Percentiles rank a stretch among this genome's conserved stretches.
Conservation (phyloP, 768 basidiomycete genomes). For the Termitomyces sp. region DNA sequence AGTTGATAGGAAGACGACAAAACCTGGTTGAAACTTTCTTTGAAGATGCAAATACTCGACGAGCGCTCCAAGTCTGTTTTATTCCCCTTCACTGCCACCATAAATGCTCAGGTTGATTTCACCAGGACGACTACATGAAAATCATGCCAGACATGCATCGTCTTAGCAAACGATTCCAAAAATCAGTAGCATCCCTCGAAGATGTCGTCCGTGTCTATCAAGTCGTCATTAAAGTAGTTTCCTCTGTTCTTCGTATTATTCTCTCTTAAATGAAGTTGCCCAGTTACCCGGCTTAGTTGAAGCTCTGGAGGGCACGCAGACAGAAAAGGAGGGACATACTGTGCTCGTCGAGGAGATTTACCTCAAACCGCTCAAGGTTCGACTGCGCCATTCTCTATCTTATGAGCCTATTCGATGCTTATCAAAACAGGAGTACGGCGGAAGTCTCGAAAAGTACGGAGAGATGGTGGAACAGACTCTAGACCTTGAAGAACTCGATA, state of each 20-base stretch:
- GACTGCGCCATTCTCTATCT: background rate
- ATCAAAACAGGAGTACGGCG: constrained; percentile 50
- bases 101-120: background rate
- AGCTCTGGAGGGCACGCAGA: constrained; percentile 45
- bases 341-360: constrained; percentile 67
- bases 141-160: constrained; percentile 92
- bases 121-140: constrained; percentile 84
- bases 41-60: constrained; percentile 68
- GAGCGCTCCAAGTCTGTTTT: constrained; percentile 60
- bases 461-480: constrained; percentile 97
- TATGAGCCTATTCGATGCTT: background rate
- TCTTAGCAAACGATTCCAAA: constrained; percentile 88
- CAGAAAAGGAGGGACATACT: constrained; percentile 38
- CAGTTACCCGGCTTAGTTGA: constrained; percentile 76
- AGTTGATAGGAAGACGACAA: constrained; percentile 68
- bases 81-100: background rate
- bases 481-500: constrained; percentile 80
- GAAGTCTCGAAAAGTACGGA: constrained; percentile 67
- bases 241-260: background rate
- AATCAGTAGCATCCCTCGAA: constrained; percentile 77
- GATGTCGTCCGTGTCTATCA: constrained; percentile 97
- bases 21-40: constrained; percentile 84
- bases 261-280: background rate
- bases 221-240: constrained; percentile 71
- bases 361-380: constrained; percentile 53